Evolutionary conservation across 179 eudicot species (phyloP).

Genomic region (Beta corolliflora): DNA sequence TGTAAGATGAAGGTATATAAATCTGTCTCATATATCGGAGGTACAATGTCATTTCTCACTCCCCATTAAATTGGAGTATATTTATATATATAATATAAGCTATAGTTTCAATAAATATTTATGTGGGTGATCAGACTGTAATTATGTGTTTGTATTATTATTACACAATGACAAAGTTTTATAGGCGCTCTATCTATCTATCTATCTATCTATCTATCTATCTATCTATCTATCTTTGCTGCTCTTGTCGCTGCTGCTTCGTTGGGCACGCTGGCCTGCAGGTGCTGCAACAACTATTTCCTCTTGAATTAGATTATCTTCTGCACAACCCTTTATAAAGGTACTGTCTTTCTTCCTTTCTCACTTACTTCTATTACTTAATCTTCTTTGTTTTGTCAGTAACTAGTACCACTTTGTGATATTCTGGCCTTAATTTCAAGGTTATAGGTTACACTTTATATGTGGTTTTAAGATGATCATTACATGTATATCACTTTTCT

Average conservation of each 20-base stretch:
- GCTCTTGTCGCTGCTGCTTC: conserved; percentile 34
- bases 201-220: too few species aligned
- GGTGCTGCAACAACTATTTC: conserved; percentile 22
- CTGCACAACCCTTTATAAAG: conserved; percentile 38
- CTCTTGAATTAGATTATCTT: conserved; percentile 6
- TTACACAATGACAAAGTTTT: background rate
- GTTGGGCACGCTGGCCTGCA: conserved; percentile 42
- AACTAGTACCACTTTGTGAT: background rate
- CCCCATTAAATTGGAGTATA: conserved; percentile 1
- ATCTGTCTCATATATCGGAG: background rate
- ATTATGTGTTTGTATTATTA: background rate
- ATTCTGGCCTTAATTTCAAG: background rate
- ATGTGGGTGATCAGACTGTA: too few species aligned
- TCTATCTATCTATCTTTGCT: background rate
- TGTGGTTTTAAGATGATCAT: too few species aligned
- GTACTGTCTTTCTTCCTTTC: conserved; percentile 30
- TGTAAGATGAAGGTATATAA: background rate
- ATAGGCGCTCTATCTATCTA: too few species aligned
- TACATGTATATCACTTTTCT: too few species aligned
- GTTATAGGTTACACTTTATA: too few species aligned
- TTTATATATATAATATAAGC: too few species aligned
- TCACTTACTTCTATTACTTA: background rate
- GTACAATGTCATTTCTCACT: background rate
- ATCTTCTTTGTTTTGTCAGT: conserved; percentile 9
- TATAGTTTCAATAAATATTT: too few species aligned